Evolutionary conservation across 192 early-diverging fungal species (phyloP).

Genomic region (Pilaira anomala): DNA sequence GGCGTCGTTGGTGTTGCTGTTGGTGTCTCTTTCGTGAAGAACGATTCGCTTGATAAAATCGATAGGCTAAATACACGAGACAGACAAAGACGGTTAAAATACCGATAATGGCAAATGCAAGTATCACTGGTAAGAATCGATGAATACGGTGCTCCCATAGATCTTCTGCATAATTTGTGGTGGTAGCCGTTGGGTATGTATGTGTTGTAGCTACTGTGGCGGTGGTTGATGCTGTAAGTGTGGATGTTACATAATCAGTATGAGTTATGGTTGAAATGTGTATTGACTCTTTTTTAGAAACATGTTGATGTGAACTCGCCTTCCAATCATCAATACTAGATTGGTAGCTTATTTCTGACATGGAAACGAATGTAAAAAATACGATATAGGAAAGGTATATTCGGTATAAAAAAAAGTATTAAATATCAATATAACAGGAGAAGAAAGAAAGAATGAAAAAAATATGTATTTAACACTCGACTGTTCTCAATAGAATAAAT

Average conservation of each 20-base stretch:
- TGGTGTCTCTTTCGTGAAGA: not conserved
- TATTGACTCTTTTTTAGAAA: not conserved
- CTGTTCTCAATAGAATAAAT: conserved; percentile 1
- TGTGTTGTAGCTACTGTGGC: no score
- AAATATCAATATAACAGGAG: not conserved
- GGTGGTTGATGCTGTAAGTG: not conserved
- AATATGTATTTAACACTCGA: conserved; percentile 13
- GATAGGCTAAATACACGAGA: not conserved
- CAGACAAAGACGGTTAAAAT: conserved; percentile 1
- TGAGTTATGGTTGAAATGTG: not conserved
- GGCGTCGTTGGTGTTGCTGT: not conserved
- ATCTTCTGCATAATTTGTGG: not conserved
- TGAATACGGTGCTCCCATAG: conserved; percentile 4
- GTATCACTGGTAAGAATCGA: conserved; percentile 8
- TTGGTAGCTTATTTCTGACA: not conserved
- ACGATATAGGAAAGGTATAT: not conserved
- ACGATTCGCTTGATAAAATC: not conserved
- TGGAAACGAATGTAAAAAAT: conserved; percentile 3
- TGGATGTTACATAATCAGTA: not conserved
- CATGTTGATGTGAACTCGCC: not conserved
- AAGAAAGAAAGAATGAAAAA: conserved; percentile 6
- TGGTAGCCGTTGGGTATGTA: not conserved
- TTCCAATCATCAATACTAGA: not conserved
- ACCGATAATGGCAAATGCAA: conserved; percentile 14
- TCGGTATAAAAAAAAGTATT: not conserved